phyloP scores from a whole-genome alignment of 2,329 filamentous ascomycete species.

The Pseudopyricularia cyperi region DNA sequence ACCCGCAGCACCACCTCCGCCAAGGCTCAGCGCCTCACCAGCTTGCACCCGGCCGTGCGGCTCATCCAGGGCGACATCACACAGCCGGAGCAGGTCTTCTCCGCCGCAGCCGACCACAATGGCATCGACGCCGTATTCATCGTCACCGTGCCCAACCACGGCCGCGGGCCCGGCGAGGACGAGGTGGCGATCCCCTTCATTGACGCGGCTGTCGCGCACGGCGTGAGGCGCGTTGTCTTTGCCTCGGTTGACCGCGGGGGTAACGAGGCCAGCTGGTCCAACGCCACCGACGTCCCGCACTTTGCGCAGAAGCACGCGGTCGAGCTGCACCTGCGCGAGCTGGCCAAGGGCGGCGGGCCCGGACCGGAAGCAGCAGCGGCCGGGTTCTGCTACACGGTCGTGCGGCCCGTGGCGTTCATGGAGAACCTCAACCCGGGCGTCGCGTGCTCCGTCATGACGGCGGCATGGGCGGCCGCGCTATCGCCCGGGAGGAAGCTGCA shows the following conservation, averaged over 20 bases:
- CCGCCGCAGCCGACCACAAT: constrained; percentile 15
- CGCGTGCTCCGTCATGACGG: constrained; percentile 15
- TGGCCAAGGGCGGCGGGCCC: constrained; percentile 3
- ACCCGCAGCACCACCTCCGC: constrained; percentile 12
- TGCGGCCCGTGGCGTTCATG: constrained; percentile 26
- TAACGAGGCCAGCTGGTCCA: constrained; percentile 13
- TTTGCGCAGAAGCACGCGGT: constrained; percentile 38
- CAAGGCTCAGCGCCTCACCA: constrained; percentile 13
- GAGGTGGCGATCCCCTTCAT: constrained; percentile 20
- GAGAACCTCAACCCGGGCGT: constrained; percentile 22
- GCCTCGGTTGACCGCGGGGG: constrained; percentile 17
- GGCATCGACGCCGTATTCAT: constrained; percentile 17
- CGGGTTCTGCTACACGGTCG: constrained; percentile 21
- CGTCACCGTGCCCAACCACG: constrained; percentile 15
- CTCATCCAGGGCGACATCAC: constrained; percentile 20
- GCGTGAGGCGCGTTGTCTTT: constrained; percentile 18
- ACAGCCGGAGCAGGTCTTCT: constrained; percentile 19
- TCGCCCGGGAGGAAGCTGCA: constrained; percentile 18
- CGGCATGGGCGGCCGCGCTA: constrained; percentile 16
- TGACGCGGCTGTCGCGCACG: constrained; percentile 17
- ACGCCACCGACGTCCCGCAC: constrained; percentile 14
- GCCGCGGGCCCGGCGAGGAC: constrained; percentile 15
- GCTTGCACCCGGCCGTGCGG: constrained; percentile 10
- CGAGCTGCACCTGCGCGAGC: constrained; percentile 40
- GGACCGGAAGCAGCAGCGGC: constrained; percentile 6